Percentiles rank a stretch among this genome's conserved stretches.
Evolutionary conservation across 352 stramenopile species (phyloP).

Genomic region (Phytophthora nicotianae): DNA sequence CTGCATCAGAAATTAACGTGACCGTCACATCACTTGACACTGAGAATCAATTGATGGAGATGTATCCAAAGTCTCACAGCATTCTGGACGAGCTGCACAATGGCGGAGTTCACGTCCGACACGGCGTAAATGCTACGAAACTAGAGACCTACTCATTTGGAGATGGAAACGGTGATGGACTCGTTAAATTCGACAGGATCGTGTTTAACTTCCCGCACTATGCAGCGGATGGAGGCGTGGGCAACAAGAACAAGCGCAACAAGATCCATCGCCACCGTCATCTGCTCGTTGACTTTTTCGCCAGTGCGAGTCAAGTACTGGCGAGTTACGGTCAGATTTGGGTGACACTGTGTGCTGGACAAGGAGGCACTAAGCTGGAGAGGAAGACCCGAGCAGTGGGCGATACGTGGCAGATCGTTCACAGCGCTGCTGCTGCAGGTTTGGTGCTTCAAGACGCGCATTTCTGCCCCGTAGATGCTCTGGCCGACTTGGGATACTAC

Average conservation of each 20-base stretch:
- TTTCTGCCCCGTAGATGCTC: conserved; percentile 59
- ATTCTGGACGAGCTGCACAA: conserved; percentile 63
- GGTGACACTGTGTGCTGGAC: conserved; percentile 81
- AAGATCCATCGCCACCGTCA: conserved; percentile 86
- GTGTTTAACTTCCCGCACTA: conserved; percentile 91
- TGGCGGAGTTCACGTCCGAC: conserved; percentile 58
- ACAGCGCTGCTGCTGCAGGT: conserved; percentile 58
- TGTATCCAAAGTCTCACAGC: conserved; percentile 68
- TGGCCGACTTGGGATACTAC: conserved; percentile 74
- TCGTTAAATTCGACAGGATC: conserved; percentile 59
- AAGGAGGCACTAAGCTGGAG: conserved; percentile 80
- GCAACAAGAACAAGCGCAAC: conserved; percentile 67
- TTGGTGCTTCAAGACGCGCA: conserved; percentile 71
- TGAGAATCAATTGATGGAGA: conserved; percentile 60
- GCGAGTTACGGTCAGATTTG: conserved; percentile 66
- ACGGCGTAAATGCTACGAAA: conserved; percentile 75
- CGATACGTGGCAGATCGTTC: conserved; percentile 84
- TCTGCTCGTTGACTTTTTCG: conserved; percentile 79
- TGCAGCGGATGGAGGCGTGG: conserved; percentile 62
- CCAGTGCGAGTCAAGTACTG: conserved; percentile 62
- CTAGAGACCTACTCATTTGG: conserved; percentile 49
- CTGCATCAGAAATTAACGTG: conserved; percentile 19
- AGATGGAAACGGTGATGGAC: neutral
- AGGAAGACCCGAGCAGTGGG: conserved; percentile 58
- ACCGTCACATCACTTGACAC: conserved; percentile 78